Evolutionary conservation across 2,329 filamentous ascomycete species (phyloP).

Genomic region (Diplodia intermedia): DNA sequence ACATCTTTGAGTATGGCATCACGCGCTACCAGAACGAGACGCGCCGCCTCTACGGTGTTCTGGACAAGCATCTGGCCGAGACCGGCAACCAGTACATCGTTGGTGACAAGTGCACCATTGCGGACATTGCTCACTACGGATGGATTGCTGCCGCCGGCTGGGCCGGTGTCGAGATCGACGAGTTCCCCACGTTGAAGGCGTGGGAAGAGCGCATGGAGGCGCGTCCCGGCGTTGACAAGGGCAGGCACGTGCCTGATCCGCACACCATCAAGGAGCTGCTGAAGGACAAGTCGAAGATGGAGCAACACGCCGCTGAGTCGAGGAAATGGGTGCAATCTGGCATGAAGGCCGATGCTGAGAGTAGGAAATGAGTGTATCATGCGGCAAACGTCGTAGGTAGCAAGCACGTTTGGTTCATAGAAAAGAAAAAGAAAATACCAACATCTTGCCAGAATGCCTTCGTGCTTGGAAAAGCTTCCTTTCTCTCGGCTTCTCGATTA

Average conservation of each 20-base stretch:
- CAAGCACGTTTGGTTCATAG: too few relatives aligned
- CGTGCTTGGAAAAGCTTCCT: too few relatives aligned
- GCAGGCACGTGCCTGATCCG: slow-evolving; percentile 71
- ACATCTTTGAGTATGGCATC: slow-evolving; percentile 82
- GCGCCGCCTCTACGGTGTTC: slow-evolving; percentile 77
- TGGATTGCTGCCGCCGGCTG: slow-evolving; percentile 71
- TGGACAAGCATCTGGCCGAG: slow-evolving; percentile 71
- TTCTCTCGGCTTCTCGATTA: too few relatives aligned
- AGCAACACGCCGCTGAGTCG: slow-evolving; percentile 61
- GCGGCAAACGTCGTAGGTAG: background rate
- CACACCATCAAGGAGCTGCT: slow-evolving; percentile 68
- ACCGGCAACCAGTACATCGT: slow-evolving; percentile 61
- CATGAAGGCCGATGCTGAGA: slow-evolving; percentile 71
- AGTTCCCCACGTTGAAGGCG: slow-evolving; percentile 76
- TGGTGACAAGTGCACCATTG: slow-evolving; percentile 67
- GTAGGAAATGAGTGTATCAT: slow-evolving; percentile 38
- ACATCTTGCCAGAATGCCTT: too few relatives aligned
- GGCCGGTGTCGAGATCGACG: slow-evolving; percentile 71
- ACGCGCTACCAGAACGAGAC: slow-evolving; percentile 85
- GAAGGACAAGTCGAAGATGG: slow-evolving; percentile 64
- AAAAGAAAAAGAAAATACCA: too few relatives aligned
- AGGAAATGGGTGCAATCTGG: slow-evolving; percentile 71
- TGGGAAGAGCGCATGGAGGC: slow-evolving; percentile 77
- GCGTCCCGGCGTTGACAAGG: slow-evolving; percentile 76
- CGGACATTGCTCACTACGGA: slow-evolving; percentile 81